These are phyloP conservation scores for Botrytis deweyae DNA, from an alignment of 2,329 filamentous ascomycete genomes.

Conservation along the genomic window DNA sequence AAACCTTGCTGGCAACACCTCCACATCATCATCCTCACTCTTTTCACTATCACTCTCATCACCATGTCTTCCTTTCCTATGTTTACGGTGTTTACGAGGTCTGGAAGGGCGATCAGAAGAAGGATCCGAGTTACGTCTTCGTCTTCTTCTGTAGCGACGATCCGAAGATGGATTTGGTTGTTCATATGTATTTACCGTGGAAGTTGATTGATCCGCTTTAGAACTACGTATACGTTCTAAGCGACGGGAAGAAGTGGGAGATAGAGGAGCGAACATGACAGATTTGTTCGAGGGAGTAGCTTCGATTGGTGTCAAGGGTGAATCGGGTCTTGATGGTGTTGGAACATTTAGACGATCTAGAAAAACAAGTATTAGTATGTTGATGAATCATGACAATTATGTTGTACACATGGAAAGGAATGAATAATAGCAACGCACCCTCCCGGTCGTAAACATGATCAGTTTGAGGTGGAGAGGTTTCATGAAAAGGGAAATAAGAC, in stretches of 20 bases:
- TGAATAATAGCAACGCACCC: slow-evolving; percentile 25
- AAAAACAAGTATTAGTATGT: background rate
- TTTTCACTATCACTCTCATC: slow-evolving; percentile 24
- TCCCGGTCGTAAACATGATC: slow-evolving; percentile 30
- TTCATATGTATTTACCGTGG: slow-evolving; percentile 18
- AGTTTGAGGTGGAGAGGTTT: slow-evolving; percentile 31
- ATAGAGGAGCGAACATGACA: slow-evolving; percentile 38
- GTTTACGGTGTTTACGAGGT: slow-evolving; percentile 28
- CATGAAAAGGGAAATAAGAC: slow-evolving; percentile 35
- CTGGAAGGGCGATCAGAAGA: slow-evolving; percentile 33
- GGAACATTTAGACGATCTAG: slow-evolving; percentile 17
- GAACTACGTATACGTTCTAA: slow-evolving; percentile 19
- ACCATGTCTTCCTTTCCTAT: slow-evolving; percentile 24
- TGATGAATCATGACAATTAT: background rate
- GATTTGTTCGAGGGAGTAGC: slow-evolving; percentile 31
- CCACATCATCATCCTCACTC: slow-evolving; percentile 28
- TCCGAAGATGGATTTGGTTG: slow-evolving; percentile 18
- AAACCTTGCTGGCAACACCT: slow-evolving; percentile 37
- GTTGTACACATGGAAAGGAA: slow-evolving; percentile 12
- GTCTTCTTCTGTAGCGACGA: slow-evolving; percentile 26
- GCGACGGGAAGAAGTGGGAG: slow-evolving; percentile 33
- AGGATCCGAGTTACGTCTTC: slow-evolving; percentile 36
- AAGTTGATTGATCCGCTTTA: slow-evolving; percentile 11
- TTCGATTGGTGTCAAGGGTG: background rate
- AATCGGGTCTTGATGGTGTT: background rate